Evolutionary conservation across 352 stramenopile genomes (phyloP).

Genomic region (Phytophthora sojae): DNA sequence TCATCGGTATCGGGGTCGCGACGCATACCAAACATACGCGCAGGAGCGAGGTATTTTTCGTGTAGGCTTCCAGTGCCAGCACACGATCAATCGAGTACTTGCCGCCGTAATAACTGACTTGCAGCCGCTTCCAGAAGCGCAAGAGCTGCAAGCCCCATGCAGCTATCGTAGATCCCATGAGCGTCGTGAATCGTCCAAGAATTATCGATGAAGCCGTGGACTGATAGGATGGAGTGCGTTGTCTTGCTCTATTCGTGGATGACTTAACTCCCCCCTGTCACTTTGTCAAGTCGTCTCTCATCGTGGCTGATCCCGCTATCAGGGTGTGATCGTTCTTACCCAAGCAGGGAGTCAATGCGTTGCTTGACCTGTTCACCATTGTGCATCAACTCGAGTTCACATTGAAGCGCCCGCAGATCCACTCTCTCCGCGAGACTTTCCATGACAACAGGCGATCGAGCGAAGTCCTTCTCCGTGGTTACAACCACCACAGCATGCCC

Average conservation of each 20-base stretch:
- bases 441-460: constrained; percentile 32
- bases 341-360: constrained; percentile 13
- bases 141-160: background rate
- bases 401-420: constrained; percentile 45
- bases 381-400: constrained; percentile 49
- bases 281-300: background rate
- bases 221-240: background rate
- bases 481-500: constrained; percentile 47
- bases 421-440: constrained; percentile 18
- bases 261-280: background rate
- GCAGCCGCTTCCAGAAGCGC: constrained; percentile 4
- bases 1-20: constrained; percentile 5
- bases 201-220: too few species aligned
- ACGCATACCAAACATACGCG: constrained; percentile 7
- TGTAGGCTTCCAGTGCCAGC: constrained; percentile 17
- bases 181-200: too few species aligned
- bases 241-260: background rate
- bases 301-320: background rate
- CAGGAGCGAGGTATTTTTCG: constrained; percentile 1
- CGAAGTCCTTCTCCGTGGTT: constrained; percentile 77
- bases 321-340: background rate
- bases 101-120: constrained; percentile 12
- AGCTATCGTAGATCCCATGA: background rate
- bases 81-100: constrained; percentile 16
- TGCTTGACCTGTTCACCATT: constrained; percentile 28